Conservation (phyloP, 345 rosid genomes). For the Litchi chinensis region DNA sequence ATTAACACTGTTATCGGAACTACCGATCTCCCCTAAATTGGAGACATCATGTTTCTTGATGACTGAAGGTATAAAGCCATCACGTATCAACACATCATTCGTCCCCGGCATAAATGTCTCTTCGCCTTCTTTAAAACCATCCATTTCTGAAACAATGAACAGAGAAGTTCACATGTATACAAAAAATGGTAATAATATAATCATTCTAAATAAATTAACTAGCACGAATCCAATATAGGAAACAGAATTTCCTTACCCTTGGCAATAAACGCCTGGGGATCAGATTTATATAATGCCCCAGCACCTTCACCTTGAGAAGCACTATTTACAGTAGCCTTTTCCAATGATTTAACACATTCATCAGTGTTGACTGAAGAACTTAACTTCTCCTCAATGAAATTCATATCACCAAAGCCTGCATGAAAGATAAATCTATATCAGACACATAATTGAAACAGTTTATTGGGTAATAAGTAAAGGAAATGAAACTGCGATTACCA, state of each 20-base stretch:
- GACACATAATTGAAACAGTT: not conserved
- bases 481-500: slow-evolving; percentile 34
- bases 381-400: slow-evolving; percentile 41
- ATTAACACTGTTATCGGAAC: slow-evolving; percentile 6
- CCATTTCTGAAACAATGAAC: slow-evolving; percentile 27
- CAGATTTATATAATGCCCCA: slow-evolving; percentile 20
- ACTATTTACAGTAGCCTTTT: slow-evolving; percentile 27
- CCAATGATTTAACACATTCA: slow-evolving; percentile 30
- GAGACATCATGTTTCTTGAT: slow-evolving; percentile 7
- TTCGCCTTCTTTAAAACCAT: slow-evolving; percentile 25
- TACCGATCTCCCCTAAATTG: slow-evolving; percentile 20
- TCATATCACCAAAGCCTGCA: slow-evolving; percentile 19
- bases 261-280: slow-evolving; percentile 17
- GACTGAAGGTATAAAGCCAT: slow-evolving; percentile 9
- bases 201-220: not conserved
- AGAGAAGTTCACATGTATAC: not conserved
- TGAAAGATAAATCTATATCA: not conserved
- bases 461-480: not conserved
- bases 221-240: not conserved
- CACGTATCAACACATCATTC: slow-evolving; percentile 14
- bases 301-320: slow-evolving; percentile 16
- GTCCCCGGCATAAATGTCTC: slow-evolving; percentile 5
- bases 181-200: slow-evolving; percentile 1
- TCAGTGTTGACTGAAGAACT: slow-evolving; percentile 27
- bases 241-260: slow-evolving; percentile 26